Percentiles rank a stretch among this genome's conserved stretches.
Evolutionary conservation across 2,329 filamentous ascomycete genomes (phyloP).

Genomic region (Penicillium sp.): DNA sequence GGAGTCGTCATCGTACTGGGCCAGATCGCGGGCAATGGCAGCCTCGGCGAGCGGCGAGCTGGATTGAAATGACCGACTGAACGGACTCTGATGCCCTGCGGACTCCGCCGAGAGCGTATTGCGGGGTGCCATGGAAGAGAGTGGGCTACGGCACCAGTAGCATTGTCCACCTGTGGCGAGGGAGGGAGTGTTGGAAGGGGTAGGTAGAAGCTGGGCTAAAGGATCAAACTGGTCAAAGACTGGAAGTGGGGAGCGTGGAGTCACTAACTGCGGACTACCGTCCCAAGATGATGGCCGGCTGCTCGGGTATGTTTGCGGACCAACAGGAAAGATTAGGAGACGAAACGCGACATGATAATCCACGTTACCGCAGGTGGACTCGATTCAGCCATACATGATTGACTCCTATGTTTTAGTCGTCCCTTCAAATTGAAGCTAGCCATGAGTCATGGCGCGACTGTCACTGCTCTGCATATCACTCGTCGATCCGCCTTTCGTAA

Average conservation of each 20-base stretch:
- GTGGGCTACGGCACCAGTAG: conserved; percentile 3
- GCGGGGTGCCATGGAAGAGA: conserved; percentile 32
- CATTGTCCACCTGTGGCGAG: not conserved
- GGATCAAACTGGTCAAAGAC: not conserved
- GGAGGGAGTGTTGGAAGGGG: not conserved
- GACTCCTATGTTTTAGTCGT: not conserved
- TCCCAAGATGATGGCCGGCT: not conserved
- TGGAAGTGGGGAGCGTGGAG: conserved; percentile 1
- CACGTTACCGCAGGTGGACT: not conserved
- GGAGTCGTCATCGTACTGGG: conserved; percentile 63
- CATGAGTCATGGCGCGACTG: not conserved
- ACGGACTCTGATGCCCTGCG: conserved; percentile 31
- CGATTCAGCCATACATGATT: not conserved
- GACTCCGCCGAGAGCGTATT: conserved; percentile 32
- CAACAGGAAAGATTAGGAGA: not conserved
- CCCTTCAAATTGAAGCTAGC: not conserved
- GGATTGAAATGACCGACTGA: conserved; percentile 56
- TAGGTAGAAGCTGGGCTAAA: conserved; percentile 7
- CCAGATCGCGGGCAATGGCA: conserved; percentile 68
- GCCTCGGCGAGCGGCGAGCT: conserved; percentile 70
- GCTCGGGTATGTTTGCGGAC: not conserved
- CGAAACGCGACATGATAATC: not conserved
- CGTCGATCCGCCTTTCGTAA: not conserved
- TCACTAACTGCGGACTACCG: not conserved
- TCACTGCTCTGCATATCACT: not conserved